phyloP scores from a whole-genome alignment of 306 rosid species.

The Medicago truncatula region MtrunA17r5.0-ANR NC_053048.1:29117001-29117500 shows the following conservation, averaged over 20 bases:
- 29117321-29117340: slow-evolving; percentile 28
- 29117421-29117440: background rate
- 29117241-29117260: background rate
- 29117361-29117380: background rate
- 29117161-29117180: too few relatives aligned
- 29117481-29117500: background rate
- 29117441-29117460: too few relatives aligned
- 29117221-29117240: background rate
- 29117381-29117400: background rate
- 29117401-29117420: background rate
- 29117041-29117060: too few relatives aligned
- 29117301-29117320: slow-evolving; percentile 37
- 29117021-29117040: too few relatives aligned
- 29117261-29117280: background rate
- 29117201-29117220: background rate
- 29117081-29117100: too few relatives aligned
- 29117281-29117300: background rate
- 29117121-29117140: too few relatives aligned
- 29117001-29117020: too few relatives aligned
- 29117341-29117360: background rate
- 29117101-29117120: too few relatives aligned
- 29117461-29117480: too few relatives aligned
- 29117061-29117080: too few relatives aligned
- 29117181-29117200: background rate
- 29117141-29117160: too few relatives aligned